Evolutionary conservation across 1,284 basidiomycete species (phyloP), one percentile per base, ranked within the genome.

Genomic region (Singerocomus inundabilis): DNA sequence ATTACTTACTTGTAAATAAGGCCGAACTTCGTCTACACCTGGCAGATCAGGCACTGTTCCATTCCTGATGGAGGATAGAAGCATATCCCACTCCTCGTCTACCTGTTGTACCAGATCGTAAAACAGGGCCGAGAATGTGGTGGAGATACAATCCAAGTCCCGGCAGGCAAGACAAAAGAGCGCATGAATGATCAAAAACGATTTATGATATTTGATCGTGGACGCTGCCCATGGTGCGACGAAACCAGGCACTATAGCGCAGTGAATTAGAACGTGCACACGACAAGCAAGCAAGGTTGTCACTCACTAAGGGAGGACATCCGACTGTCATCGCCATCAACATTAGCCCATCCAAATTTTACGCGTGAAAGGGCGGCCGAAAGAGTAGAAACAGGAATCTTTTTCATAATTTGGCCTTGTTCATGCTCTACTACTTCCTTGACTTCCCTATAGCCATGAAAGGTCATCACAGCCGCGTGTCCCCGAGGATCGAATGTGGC

Each of bases 101-200:
- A 58, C 13, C 13, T 49, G 42, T 15, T 26, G 48, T 12, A 54
- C 13, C 35, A 60, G 29, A 40, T 58, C 52, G 12, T 40, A n/a
- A 21, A 58, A 47, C n/a, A 44, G 6, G 15, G 48, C 51, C 12
- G 24, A 25, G 11, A 48, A 49, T 11, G 33, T 10, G 16, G 26
- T 28, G n/a, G 6, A 5, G 2, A 59, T 48, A 15, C 4, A 33
- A n/a, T 57, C 47, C 6, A 48, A 16, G 13, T 45, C 41, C 9
- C 25, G 32, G 16, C 45, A 30, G 7, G 43, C 49, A 4, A 59
- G 51, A n/a, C 26, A 36, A 43, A 59, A 59, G 15, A 59, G 43
- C 4, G 48, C 47, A 30, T 59, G 52, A 9, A 44, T 37, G 13
- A 47, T 46, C 16, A 59, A 41, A 30, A 51, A 54, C 3, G 48